Evolutionary conservation across 2,329 filamentous ascomycete genomes (phyloP).

Genomic region (Simplicillium aogashimaense): DNA sequence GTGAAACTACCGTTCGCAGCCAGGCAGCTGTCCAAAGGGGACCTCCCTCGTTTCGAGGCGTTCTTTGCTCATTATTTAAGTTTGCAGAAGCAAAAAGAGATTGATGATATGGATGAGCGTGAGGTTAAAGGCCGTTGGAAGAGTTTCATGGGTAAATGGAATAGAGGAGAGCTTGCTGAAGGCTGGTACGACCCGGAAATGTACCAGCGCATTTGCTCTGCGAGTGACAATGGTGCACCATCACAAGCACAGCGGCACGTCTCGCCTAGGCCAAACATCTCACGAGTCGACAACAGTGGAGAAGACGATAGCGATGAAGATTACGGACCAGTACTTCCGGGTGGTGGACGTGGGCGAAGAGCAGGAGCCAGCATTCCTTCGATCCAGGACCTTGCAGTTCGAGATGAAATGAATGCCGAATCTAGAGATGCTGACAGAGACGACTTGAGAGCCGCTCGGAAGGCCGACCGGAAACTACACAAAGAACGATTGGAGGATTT

Average conservation of each 20-base stretch:
- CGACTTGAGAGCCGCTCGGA: constrained; percentile 51
- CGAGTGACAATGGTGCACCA: constrained; percentile 6
- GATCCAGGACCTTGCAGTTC: constrained; percentile 61
- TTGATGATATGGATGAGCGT: constrained; percentile 60
- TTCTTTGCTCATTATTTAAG: constrained; percentile 80
- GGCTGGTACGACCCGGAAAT: constrained; percentile 87
- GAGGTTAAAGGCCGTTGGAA: constrained; percentile 84
- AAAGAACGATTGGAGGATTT: constrained; percentile 72
- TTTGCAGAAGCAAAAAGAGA: constrained; percentile 68
- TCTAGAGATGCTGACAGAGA: constrained; percentile 40
- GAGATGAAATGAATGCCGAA: constrained; percentile 37
- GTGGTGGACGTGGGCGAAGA: constrained; percentile 13
- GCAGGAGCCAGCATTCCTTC: constrained; percentile 57
- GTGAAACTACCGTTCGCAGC: constrained; percentile 54
- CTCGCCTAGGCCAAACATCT: no score
- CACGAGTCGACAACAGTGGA: constrained; percentile 2
- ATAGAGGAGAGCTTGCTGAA: constrained; percentile 73
- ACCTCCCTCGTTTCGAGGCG: constrained; percentile 55
- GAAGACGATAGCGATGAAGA: constrained; percentile 17
- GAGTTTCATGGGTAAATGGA: constrained; percentile 88
- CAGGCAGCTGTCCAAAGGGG: constrained; percentile 55
- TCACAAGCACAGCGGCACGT: constrained; percentile 4
- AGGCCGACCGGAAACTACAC: constrained; percentile 54
- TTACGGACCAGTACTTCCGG: constrained; percentile 34
- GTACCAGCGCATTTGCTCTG: constrained; percentile 29